Conservation (phyloP, 108 stramenopile species). For the Skeletonema menzelii region DNA sequence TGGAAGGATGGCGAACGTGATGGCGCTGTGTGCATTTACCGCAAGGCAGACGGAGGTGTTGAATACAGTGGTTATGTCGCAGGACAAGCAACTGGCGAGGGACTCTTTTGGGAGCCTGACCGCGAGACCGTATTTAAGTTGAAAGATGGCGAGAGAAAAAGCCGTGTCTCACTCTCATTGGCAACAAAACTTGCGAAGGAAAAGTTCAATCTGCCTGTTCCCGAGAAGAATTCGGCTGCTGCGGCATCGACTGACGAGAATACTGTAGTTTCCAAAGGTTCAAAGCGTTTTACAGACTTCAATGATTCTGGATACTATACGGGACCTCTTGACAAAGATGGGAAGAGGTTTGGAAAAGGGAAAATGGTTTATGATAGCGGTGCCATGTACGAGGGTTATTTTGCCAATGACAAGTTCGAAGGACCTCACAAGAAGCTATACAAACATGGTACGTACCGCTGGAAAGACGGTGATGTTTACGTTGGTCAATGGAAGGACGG, state of each 20-base stretch:
- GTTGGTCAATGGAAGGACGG: slow-evolving; percentile 3
- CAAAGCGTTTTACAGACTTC: slow-evolving; percentile 1
- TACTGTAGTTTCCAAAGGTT: neutral
- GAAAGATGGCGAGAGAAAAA: slow-evolving; percentile 12
- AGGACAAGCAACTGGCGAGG: slow-evolving; percentile 11
- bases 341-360: neutral
- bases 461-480: slow-evolving; percentile 3
- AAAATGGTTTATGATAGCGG: slow-evolving; percentile 14
- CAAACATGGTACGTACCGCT: neutral
- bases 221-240: neutral
- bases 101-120: slow-evolving; percentile 6
- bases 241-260: neutral
- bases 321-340: neutral
- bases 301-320: neutral
- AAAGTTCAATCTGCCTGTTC: slow-evolving; percentile 4
- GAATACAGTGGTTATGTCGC: slow-evolving; percentile 8
- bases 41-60: slow-evolving; percentile 4
- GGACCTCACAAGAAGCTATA: neutral
- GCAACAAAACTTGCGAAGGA: slow-evolving; percentile 10
- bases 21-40: slow-evolving; percentile 6
- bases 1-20: slow-evolving; percentile 30
- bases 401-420: neutral
- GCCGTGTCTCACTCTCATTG: neutral
- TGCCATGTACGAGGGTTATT: neutral
- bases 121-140: neutral